A percentile compares a stretch with the other conserved stretches of the same genome.
Conservation (phyloP, 1,284 basidiomycete species). For the Somion occarium region DNA sequence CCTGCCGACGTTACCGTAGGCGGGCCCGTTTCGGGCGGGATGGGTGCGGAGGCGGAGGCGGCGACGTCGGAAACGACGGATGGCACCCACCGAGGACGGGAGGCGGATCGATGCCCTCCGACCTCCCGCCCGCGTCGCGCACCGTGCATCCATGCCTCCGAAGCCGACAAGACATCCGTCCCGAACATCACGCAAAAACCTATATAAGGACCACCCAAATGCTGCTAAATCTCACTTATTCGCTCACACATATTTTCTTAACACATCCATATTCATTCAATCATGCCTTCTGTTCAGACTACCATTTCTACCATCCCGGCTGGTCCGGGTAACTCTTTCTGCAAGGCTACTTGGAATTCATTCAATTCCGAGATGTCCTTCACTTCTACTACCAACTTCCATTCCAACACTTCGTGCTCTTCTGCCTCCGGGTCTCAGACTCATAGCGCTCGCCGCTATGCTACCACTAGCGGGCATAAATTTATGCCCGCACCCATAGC, state of each 20-base stretch:
- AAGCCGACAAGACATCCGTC: neutral
- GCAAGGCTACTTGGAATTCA: neutral
- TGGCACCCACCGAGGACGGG: no score
- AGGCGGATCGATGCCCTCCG: no score
- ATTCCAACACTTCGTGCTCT: neutral
- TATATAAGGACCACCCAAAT: neutral
- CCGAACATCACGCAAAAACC: neutral
- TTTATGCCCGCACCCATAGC: neutral
- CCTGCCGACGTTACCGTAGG: no score
- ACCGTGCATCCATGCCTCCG: no score
- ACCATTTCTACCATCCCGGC: neutral
- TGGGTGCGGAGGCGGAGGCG: no score
- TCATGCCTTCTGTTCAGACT: neutral
- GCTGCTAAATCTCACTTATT: neutral
- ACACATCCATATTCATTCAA: neutral
- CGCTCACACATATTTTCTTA: neutral
- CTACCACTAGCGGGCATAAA: neutral
- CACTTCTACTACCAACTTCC: neutral
- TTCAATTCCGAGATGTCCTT: neutral
- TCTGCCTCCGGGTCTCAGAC: neutral
- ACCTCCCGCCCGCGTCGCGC: no score
- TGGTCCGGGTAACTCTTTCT: conserved; percentile 3
- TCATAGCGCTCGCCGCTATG: neutral
- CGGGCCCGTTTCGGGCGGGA: no score
- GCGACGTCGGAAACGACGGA: no score